A percentile compares a stretch with the other conserved stretches of the same genome.
phyloP scores from a whole-genome alignment of 371 early-diverging fungal species.

The Rhizopus sp. region DNA sequence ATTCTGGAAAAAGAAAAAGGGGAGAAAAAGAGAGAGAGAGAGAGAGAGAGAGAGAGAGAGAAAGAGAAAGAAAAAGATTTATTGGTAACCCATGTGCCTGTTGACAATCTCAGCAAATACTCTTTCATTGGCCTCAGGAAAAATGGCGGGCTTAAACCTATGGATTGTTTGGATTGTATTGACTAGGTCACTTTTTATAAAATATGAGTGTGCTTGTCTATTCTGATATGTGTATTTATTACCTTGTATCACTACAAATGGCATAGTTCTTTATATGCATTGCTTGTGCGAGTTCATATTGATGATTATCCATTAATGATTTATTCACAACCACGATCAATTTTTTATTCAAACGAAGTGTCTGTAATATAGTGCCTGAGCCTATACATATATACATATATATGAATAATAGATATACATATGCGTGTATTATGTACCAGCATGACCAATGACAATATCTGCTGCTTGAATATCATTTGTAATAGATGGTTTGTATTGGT shows the following conservation, averaged over 20 bases:
- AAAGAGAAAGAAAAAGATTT: neutral
- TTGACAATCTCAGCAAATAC: constrained; percentile 24
- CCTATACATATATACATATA: constrained; percentile 37
- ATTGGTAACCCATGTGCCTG: constrained; percentile 21
- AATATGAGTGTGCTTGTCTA: neutral
- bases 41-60: constrained; percentile 2
- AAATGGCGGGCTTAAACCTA: constrained; percentile 5
- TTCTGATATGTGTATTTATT: constrained; percentile 9
- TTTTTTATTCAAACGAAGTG: constrained; percentile 61
- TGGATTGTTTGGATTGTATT: constrained; percentile 12
- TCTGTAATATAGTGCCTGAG: constrained; percentile 82
- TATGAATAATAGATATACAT: neutral
- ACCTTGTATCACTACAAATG: constrained; percentile 49
- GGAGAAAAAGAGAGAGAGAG: neutral
- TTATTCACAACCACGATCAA: constrained; percentile 79
- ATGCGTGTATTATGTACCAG: constrained; percentile 49
- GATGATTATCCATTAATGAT: constrained; percentile 86
- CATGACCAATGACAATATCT: constrained; percentile 73
- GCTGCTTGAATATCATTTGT: constrained; percentile 57
- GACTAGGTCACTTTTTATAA: constrained; percentile 18
- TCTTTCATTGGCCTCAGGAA: constrained; percentile 19
- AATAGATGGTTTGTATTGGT: constrained; percentile 63
- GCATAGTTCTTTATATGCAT: constrained; percentile 62
- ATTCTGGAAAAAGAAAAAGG: constrained; percentile 3
- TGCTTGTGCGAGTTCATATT: constrained; percentile 77